Evolutionary conservation across 495 filamentous ascomycete species (phyloP).

Genomic region (Lophiotrema nucula): DNA sequence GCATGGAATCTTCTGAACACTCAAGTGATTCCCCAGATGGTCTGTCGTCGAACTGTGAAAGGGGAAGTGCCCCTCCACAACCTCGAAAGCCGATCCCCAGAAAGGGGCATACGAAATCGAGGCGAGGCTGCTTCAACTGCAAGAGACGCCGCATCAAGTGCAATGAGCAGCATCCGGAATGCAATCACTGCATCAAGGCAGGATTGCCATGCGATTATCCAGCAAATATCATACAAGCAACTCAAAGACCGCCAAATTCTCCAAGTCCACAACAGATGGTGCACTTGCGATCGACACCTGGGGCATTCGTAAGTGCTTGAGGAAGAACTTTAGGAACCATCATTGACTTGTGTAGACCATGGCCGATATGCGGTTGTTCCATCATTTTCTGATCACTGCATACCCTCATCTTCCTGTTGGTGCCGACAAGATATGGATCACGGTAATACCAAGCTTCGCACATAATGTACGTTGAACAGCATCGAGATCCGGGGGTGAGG

Average conservation of each 20-base stretch:
- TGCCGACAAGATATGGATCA: slow-evolving; percentile 57
- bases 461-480: slow-evolving; percentile 48
- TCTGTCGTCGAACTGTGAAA: background rate
- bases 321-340: background rate
- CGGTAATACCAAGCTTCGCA: slow-evolving; percentile 55
- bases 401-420: slow-evolving; percentile 61
- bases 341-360: slow-evolving; percentile 24
- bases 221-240: slow-evolving; percentile 35
- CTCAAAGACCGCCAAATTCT: slow-evolving; percentile 7
- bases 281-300: slow-evolving; percentile 25
- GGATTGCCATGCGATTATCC: slow-evolving; percentile 61
- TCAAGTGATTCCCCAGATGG: slow-evolving; percentile 28
- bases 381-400: slow-evolving; percentile 58
- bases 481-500: background rate
- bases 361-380: slow-evolving; percentile 51
- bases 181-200: slow-evolving; percentile 58
- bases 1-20: slow-evolving; percentile 12
- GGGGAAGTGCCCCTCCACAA: slow-evolving; percentile 11
- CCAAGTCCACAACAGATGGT: slow-evolving; percentile 28
- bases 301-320: slow-evolving; percentile 22
- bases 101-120: slow-evolving; percentile 57
- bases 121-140: slow-evolving; percentile 65
- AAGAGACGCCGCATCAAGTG: slow-evolving; percentile 65
- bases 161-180: slow-evolving; percentile 58
- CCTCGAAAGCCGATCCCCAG: slow-evolving; percentile 35